A percentile compares a stretch with the other conserved stretches of the same genome.
Evolutionary conservation across 352 stramenopile species (phyloP).

Genomic region (Phytopythium boreale): DNA sequence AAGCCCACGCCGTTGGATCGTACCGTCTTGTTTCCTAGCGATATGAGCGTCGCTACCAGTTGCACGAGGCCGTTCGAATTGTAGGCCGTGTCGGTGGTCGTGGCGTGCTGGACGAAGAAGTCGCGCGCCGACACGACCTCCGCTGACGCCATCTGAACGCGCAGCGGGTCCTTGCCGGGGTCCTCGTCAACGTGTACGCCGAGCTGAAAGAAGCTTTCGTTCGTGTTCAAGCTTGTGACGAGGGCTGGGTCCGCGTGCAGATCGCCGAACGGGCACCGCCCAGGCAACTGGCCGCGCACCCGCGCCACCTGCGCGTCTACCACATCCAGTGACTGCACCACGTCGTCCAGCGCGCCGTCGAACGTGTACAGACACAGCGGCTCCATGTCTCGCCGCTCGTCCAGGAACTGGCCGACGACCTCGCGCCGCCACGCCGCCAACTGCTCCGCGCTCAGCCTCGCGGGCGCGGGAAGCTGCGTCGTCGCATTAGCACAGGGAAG

Average conservation of each 20-base stretch:
- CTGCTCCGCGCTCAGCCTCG: background rate
- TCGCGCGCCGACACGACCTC: conserved; percentile 44
- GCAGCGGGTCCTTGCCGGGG: conserved; percentile 22
- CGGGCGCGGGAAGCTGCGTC: background rate
- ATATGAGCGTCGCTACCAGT: background rate
- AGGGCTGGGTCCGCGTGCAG: conserved; percentile 47
- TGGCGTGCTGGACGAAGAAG: conserved; percentile 40
- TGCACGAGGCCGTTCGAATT: background rate
- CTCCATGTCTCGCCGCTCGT: conserved; percentile 16
- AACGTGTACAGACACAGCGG: conserved; percentile 41
- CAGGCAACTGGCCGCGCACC: conserved; percentile 2
- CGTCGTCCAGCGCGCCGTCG: conserved; percentile 6
- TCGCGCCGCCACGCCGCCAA: conserved; percentile 6
- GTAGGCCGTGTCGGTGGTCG: background rate
- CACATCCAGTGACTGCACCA: conserved; percentile 1
- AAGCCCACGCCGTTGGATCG: conserved; percentile 47
- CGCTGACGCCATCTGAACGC: conserved; percentile 50
- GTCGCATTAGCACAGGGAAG: background rate
- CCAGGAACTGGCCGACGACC: conserved; percentile 20
- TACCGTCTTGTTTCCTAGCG: background rate
- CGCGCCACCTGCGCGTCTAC: background rate
- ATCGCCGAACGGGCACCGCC: conserved; percentile 58
- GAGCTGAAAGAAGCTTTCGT: conserved; percentile 29
- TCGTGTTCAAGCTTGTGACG: conserved; percentile 37
- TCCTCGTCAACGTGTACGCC: conserved; percentile 37